Conservation (phyloP, 768 basidiomycete genomes). For the Phaffia australis region DNA sequence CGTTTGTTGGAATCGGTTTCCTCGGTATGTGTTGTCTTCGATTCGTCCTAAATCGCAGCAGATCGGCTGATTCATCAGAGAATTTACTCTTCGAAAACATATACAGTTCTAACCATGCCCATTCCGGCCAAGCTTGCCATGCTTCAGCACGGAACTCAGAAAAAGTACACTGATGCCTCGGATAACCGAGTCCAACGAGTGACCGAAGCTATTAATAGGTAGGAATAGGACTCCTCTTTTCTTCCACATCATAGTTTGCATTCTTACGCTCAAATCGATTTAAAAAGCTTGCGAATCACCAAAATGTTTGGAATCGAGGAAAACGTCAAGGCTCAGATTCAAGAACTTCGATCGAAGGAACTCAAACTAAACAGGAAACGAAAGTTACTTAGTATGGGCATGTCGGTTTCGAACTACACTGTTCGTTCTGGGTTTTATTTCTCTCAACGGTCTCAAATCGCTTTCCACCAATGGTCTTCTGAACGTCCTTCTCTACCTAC, state of each 20-base stretch:
- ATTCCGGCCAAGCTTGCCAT: slow-evolving; percentile 48
- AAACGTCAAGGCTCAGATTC: slow-evolving; percentile 46
- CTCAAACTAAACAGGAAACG: slow-evolving; percentile 48
- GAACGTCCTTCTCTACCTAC: not conserved
- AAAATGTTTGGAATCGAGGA: slow-evolving; percentile 55
- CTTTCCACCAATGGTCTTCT: too few relatives aligned
- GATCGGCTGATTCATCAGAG: not conserved
- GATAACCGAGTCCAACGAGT: slow-evolving; percentile 55
- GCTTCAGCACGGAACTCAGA: slow-evolving; percentile 45
- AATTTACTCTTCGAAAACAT: not conserved
- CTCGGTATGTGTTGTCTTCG: slow-evolving; percentile 33
- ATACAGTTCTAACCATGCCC: slow-evolving; percentile 45
- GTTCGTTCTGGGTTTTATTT: slow-evolving; percentile 26
- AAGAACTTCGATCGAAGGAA: slow-evolving; percentile 53
- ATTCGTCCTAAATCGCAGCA: not conserved
- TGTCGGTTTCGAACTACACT: slow-evolving; percentile 42
- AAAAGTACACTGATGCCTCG: slow-evolving; percentile 40
- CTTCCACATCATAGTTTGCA: not conserved
- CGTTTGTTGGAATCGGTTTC: slow-evolving; percentile 50
- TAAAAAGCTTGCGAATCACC: slow-evolving; percentile 53
- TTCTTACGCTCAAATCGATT: too few relatives aligned
- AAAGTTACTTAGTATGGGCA: slow-evolving; percentile 46
- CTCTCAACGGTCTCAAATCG: not conserved
- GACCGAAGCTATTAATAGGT: slow-evolving; percentile 43
- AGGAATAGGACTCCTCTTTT: slow-evolving; percentile 26